A percentile compares a stretch with the other conserved stretches of the same genome.
Conservation (phyloP, 1,139 yeast species). For the Geotrichum macrosporum region DNA sequence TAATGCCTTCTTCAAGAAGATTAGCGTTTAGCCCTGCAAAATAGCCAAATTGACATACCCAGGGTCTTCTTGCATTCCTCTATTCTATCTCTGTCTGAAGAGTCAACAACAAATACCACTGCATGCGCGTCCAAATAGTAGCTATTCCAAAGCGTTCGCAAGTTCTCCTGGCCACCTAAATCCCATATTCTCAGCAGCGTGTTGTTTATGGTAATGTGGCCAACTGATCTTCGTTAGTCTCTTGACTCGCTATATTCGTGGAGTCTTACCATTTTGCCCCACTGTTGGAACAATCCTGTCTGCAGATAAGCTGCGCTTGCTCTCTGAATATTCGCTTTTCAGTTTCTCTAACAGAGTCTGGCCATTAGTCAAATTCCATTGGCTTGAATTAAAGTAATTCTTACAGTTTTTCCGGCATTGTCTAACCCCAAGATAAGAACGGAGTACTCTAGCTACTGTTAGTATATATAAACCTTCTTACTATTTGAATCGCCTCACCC, state of each 20-base stretch:
- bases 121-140: conserved; percentile 87
- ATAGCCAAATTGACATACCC: conserved; percentile 6
- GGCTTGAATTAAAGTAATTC: conserved; percentile 13
- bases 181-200: conserved; percentile 84
- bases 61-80: conserved; percentile 75
- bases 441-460: conserved; percentile 48
- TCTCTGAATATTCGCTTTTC: conserved; percentile 48
- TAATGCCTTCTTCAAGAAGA: conserved; percentile 35
- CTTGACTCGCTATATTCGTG: not conserved
- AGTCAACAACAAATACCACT: conserved; percentile 85
- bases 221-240: conserved; percentile 34
- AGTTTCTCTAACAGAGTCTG: conserved; percentile 61
- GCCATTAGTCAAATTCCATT: not conserved
- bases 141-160: conserved; percentile 81
- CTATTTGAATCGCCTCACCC: conserved; percentile 34
- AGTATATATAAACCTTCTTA: not conserved
- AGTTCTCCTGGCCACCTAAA: conserved; percentile 84
- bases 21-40: too few species aligned
- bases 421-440: conserved; percentile 84
- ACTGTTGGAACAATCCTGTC: conserved; percentile 62
- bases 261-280: conserved; percentile 55
- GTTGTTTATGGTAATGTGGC: conserved; percentile 50
- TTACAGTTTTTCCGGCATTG: conserved; percentile 85
- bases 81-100: conserved; percentile 76
- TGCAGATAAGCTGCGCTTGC: conserved; percentile 42